Evolutionary conservation across 2,329 filamentous ascomycete genomes (phyloP).

Genomic region (Thielaviopsis ethacetica): DNA sequence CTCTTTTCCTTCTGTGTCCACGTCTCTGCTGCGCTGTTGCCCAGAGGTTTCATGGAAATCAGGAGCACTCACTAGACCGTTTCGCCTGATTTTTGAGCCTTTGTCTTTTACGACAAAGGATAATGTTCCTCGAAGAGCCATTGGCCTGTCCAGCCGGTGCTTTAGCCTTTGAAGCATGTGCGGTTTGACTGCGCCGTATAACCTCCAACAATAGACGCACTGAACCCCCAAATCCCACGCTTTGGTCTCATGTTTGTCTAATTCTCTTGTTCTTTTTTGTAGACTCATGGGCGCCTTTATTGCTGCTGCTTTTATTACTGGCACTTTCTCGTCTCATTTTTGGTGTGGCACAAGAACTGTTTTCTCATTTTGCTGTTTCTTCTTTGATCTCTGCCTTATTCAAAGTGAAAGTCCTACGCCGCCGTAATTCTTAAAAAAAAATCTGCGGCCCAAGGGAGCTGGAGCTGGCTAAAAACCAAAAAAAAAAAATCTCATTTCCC

Average conservation of each 20-base stretch:
- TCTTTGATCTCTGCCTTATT: not conserved
- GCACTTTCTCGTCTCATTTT: not conserved
- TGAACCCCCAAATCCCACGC: not conserved
- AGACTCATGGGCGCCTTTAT: not conserved
- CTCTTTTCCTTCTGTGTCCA: not conserved
- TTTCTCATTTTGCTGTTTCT: not conserved
- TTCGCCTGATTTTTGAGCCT: not conserved
- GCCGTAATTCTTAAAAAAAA: too few species aligned
- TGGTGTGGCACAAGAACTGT: not conserved
- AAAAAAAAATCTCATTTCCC: not conserved
- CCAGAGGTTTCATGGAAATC: not conserved
- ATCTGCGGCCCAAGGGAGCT: not conserved
- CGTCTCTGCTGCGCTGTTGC: not conserved
- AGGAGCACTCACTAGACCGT: not conserved
- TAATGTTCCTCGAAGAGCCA: not conserved
- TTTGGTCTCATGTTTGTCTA: not conserved
- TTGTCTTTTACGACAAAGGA: not conserved
- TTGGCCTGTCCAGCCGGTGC: not conserved
- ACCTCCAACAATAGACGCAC: not conserved
- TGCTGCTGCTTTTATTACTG: too few species aligned
- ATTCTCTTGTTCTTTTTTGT: not conserved
- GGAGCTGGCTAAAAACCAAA: too few species aligned
- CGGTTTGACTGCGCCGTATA: not conserved
- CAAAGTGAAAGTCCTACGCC: too few species aligned
- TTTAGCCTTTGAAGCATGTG: not conserved